A percentile compares a stretch with the other conserved stretches of the same genome.
These are phyloP conservation scores for Podaxis rugospora DNA, from an alignment of 768 basidiomycete species.

Conservation along the genomic window DNA sequence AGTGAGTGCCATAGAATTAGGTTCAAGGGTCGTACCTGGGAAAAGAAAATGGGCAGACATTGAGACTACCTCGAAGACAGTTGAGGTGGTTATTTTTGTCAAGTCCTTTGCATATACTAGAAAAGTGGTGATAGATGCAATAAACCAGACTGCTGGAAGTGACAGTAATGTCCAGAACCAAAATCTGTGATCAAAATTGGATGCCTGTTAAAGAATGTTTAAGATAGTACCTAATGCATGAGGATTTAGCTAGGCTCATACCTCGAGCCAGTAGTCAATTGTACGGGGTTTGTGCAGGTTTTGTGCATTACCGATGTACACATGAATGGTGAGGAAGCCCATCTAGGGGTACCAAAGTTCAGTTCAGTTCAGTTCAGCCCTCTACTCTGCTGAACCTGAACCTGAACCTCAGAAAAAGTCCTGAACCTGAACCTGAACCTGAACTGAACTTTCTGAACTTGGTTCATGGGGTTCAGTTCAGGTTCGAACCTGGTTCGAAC, in stretches of 20 bases:
- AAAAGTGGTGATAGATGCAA: neutral
- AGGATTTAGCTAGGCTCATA: neutral
- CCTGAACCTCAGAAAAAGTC: no score
- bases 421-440: no score
- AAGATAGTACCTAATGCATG: no score
- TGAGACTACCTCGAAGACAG: constrained; percentile 35
- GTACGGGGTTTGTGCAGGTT: neutral
- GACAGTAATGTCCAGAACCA: neutral
- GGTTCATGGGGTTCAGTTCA: no score
- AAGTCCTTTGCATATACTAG: neutral
- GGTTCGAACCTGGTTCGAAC: no score
- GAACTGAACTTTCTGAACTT: no score
- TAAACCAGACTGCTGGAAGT: neutral
- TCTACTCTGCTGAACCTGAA: no score
- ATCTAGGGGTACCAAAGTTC: neutral
- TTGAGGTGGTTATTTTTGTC: no score
- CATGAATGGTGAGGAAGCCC: neutral
- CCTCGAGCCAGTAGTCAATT: neutral
- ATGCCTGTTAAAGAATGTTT: neutral
- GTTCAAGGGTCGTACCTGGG: constrained; percentile 80
- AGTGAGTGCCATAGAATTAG: constrained; percentile 80
- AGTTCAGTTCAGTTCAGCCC: no score
- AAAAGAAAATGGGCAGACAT: constrained; percentile 69
- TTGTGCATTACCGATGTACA: neutral
- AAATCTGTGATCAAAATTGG: no score